phyloP scores from a whole-genome alignment of 176 grass and related monocot genomes.

The Thalia dealbata region DNA sequence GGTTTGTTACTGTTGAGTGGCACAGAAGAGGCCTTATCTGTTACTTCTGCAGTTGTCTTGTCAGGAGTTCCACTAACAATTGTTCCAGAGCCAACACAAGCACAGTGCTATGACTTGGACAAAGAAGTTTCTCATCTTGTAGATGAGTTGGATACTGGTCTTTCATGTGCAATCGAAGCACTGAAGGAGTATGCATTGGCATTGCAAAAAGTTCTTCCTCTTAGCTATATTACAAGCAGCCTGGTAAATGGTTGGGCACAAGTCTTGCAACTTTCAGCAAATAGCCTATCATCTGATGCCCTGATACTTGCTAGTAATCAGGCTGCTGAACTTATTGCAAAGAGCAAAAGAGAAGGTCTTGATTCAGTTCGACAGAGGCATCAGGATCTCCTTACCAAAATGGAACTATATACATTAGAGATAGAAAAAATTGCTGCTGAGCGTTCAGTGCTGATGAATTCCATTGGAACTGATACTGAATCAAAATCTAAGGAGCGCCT shows the following conservation, averaged over 20 bases:
- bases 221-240: slow-evolving; percentile 64
- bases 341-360: slow-evolving; percentile 61
- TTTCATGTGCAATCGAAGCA: slow-evolving; percentile 54
- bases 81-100: slow-evolving; percentile 82
- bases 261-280: slow-evolving; percentile 75
- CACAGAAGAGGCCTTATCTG: slow-evolving; percentile 58
- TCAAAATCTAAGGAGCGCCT: slow-evolving; percentile 58
- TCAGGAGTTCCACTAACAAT: slow-evolving; percentile 90
- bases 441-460: slow-evolving; percentile 73
- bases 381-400: slow-evolving; percentile 63
- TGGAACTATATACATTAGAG: slow-evolving; percentile 56
- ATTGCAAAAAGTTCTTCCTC: slow-evolving; percentile 75
- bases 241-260: slow-evolving; percentile 85
- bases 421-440: slow-evolving; percentile 57
- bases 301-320: slow-evolving; percentile 74
- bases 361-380: slow-evolving; percentile 69
- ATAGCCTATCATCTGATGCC: slow-evolving; percentile 55
- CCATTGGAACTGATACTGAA: slow-evolving; percentile 65
- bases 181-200: slow-evolving; percentile 62
- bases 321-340: slow-evolving; percentile 70
- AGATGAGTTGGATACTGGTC: slow-evolving; percentile 62
- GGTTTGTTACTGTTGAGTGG: slow-evolving; percentile 35
- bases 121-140: slow-evolving; percentile 72
- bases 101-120: slow-evolving; percentile 79
- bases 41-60: slow-evolving; percentile 60